A percentile compares a stretch with the other conserved stretches of the same genome.
Evolutionary conservation across 139 green algal species (phyloP).

Genomic region (Gonium pectorale): DNA sequence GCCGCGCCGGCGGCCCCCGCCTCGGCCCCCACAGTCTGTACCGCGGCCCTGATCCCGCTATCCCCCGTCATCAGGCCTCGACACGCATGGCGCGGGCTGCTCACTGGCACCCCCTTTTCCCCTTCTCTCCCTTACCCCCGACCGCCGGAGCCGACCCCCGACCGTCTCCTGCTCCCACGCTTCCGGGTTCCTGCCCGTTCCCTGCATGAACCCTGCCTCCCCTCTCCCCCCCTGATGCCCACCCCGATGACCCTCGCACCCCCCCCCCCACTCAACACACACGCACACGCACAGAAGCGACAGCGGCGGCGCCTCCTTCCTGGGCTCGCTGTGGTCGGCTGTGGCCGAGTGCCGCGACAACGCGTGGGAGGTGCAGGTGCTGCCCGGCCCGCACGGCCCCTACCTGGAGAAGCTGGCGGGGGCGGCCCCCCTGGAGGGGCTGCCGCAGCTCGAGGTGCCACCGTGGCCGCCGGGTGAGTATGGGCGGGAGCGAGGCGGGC

Average conservation of each 20-base stretch:
- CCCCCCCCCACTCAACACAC: neutral
- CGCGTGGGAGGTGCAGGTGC: conserved; percentile 58
- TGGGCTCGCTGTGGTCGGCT: conserved; percentile 67
- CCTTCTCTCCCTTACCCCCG: too few species aligned
- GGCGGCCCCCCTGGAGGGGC: conserved; percentile 28
- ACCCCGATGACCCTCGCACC: neutral
- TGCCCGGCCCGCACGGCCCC: conserved; percentile 49
- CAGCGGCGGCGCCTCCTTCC: conserved; percentile 80
- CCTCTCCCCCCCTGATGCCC: too few species aligned
- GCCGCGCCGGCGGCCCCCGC: too few species aligned
- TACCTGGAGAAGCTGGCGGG: conserved; percentile 45
- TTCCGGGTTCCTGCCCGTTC: too few species aligned
- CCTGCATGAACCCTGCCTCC: too few species aligned
- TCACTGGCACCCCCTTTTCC: too few species aligned
- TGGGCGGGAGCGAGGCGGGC: neutral
- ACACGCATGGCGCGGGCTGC: too few species aligned
- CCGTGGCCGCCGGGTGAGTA: conserved; percentile 14
- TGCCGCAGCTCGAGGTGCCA: conserved; percentile 45
- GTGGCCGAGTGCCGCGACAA: conserved; percentile 57
- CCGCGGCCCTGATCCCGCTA: too few species aligned
- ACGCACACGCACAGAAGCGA: conserved; percentile 63
- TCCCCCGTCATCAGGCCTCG: too few species aligned
- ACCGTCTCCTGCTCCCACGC: too few species aligned
- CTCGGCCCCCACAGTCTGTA: too few species aligned
- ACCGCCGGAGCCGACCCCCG: too few species aligned